Percentiles rank a stretch among this genome's conserved stretches.
Conservation (phyloP, 345 rosid species). For the Bruguiera gymnorhiza region DNA sequence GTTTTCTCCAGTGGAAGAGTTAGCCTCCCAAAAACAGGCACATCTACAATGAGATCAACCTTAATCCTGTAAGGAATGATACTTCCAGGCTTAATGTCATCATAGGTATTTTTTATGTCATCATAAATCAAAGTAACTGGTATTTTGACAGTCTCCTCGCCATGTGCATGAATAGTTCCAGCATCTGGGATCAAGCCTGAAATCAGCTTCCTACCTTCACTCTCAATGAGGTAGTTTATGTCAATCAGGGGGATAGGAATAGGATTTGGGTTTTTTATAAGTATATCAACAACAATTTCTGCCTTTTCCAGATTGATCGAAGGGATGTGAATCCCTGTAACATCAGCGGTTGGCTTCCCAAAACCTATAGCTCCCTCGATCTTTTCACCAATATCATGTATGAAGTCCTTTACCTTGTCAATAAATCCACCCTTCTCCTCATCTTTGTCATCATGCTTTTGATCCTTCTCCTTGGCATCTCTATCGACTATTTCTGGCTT, state of each 20-base stretch:
- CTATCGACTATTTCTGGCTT: slow-evolving; percentile 54
- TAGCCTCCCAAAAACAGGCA: slow-evolving; percentile 85
- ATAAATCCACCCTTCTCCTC: slow-evolving; percentile 78
- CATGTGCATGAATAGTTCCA: slow-evolving; percentile 80
- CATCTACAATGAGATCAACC: slow-evolving; percentile 84
- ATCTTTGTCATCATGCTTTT: slow-evolving; percentile 51
- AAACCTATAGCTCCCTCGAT: slow-evolving; percentile 81
- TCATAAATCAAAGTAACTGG: slow-evolving; percentile 75
- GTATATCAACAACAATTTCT: slow-evolving; percentile 76
- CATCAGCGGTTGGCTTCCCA: slow-evolving; percentile 97
- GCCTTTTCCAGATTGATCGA: slow-evolving; percentile 76
- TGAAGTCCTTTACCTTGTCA: slow-evolving; percentile 86
- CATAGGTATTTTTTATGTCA: slow-evolving; percentile 74
- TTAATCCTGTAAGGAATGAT: slow-evolving; percentile 82
- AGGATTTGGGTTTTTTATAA: slow-evolving; percentile 89
- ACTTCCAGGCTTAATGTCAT: slow-evolving; percentile 79
- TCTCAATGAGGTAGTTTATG: slow-evolving; percentile 74
- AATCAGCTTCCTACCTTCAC: slow-evolving; percentile 82
- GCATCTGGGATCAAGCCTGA: slow-evolving; percentile 95
- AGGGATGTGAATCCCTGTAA: slow-evolving; percentile 71
- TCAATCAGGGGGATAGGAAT: slow-evolving; percentile 88
- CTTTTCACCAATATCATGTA: slow-evolving; percentile 91
- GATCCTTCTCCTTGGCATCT: slow-evolving; percentile 40
- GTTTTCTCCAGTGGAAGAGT: slow-evolving; percentile 83
- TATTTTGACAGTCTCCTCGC: slow-evolving; percentile 95